phyloP scores from a whole-genome alignment of 768 basidiomycete genomes.

The Auricularia auricula-judae region DNA sequence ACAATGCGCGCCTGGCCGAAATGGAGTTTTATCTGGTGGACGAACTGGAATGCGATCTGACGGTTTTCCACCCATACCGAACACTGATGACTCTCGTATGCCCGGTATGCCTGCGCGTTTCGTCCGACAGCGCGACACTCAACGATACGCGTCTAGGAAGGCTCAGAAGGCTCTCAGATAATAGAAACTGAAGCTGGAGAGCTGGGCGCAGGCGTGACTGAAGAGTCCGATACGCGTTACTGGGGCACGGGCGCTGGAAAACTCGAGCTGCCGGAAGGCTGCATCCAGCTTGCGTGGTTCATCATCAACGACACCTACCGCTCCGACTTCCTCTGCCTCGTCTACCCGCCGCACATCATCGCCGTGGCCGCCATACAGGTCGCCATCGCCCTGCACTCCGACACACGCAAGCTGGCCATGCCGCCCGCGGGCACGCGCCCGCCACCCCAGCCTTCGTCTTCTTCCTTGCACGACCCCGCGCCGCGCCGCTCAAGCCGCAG shows the following conservation, averaged over 20 bases:
- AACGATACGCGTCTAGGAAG: neutral
- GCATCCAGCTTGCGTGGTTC: conserved; percentile 92
- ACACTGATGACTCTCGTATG: conserved; percentile 71
- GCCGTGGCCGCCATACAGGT: conserved; percentile 89
- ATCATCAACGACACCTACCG: conserved; percentile 95
- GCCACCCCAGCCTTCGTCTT: conserved; percentile 26
- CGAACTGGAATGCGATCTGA: conserved; percentile 88
- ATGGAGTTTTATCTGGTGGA: conserved; percentile 99
- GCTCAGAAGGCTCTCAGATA: conserved; percentile 4
- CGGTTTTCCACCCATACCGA: conserved; percentile 89
- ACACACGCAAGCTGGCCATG: conserved; percentile 27
- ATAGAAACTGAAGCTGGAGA: conserved; percentile 43
- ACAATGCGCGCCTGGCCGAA: conserved; percentile 88
- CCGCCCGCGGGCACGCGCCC: conserved; percentile 15
- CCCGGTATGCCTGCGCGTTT: conserved; percentile 30
- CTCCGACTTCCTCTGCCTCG: conserved; percentile 73
- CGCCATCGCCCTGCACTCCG: conserved; percentile 62
- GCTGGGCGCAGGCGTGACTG: conserved; percentile 35
- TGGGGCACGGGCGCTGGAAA: conserved; percentile 77
- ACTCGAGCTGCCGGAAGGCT: conserved; percentile 62
- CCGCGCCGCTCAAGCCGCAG: conserved; percentile 46
- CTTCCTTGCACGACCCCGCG: conserved; percentile 21
- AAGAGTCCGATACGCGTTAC: conserved; percentile 49
- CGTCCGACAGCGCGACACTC: neutral
- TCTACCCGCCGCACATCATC: conserved; percentile 91